phyloP scores from a whole-genome alignment of 2,329 filamentous ascomycete genomes.

The Scolecobasidium constrictum region DNA sequence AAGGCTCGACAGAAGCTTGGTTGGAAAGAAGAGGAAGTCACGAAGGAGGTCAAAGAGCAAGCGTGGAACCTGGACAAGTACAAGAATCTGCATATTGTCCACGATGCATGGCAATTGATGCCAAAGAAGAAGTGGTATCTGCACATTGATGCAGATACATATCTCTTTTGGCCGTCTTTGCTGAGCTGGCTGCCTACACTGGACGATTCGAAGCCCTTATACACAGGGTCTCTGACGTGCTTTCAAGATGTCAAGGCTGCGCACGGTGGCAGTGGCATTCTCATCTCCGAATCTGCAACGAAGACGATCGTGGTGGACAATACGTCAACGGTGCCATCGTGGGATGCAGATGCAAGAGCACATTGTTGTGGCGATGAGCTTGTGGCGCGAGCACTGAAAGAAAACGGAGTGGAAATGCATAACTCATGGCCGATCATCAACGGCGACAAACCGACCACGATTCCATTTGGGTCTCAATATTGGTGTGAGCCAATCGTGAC shows the following conservation, averaged over 20 bases:
- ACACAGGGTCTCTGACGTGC: constrained; percentile 2
- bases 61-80: constrained; percentile 10
- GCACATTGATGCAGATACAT: constrained; percentile 8
- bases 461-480: constrained; percentile 3
- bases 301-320: constrained; percentile 2
- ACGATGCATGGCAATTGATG: background rate
- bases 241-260: constrained; percentile 1
- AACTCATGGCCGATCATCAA: constrained; percentile 5
- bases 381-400: constrained; percentile 2
- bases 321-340: background rate
- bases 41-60: constrained; percentile 1
- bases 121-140: constrained; percentile 8
- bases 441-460: constrained; percentile 4
- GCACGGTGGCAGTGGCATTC: constrained; percentile 9
- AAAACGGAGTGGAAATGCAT: background rate
- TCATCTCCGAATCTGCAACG: background rate
- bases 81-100: constrained; percentile 8
- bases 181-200: constrained; percentile 2
- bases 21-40: background rate
- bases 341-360: background rate
- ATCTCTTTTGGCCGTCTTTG: constrained; percentile 4
- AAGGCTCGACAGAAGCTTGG: constrained; percentile 1
- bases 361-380: constrained; percentile 8
- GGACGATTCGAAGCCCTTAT: background rate
- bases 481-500: constrained; percentile 8